Conservation (phyloP, 1,284 basidiomycete genomes). For the Irpex sp. region DNA sequence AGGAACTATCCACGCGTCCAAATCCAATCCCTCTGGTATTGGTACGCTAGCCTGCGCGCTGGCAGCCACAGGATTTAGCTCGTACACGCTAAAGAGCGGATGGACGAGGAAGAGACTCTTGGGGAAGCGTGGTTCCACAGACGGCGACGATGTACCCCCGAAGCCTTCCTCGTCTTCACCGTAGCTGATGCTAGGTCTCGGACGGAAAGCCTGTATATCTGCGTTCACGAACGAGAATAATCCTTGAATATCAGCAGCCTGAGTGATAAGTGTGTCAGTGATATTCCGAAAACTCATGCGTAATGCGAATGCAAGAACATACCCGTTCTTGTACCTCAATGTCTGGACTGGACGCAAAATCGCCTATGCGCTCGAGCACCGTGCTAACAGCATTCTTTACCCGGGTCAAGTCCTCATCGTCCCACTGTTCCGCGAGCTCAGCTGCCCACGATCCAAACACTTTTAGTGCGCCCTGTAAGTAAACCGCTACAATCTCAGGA, state of each 20-base stretch:
- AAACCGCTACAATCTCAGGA: constrained; percentile 64
- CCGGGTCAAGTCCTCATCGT: constrained; percentile 57
- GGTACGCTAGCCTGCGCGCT: constrained; percentile 79
- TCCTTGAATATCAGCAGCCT: constrained; percentile 79
- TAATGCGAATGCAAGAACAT: constrained; percentile 22
- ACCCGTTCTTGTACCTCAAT: constrained; percentile 92
- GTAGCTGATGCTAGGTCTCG: constrained; percentile 33
- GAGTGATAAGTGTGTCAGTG: not conserved
- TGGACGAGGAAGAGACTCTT: constrained; percentile 86
- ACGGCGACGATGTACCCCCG: constrained; percentile 23
- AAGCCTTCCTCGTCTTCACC: constrained; percentile 32
- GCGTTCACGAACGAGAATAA: constrained; percentile 78
- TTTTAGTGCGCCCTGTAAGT: constrained; percentile 81
- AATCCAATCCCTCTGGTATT: constrained; percentile 79
- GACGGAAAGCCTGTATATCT: constrained; percentile 63
- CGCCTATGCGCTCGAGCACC: constrained; percentile 50
- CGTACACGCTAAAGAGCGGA: constrained; percentile 76
- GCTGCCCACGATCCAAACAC: constrained; percentile 84
- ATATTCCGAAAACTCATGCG: not conserved
- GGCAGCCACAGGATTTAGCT: constrained; percentile 83
- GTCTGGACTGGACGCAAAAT: constrained; percentile 54
- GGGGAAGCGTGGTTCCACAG: constrained; percentile 59
- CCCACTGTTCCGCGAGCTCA: constrained; percentile 72
- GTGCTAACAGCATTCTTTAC: constrained; percentile 57
- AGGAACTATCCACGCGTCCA: constrained; percentile 81